Base-by-base conservation (phyloP, 2,329 filamentous ascomycete genomes). In the Xylariaceae sp. region DNA sequence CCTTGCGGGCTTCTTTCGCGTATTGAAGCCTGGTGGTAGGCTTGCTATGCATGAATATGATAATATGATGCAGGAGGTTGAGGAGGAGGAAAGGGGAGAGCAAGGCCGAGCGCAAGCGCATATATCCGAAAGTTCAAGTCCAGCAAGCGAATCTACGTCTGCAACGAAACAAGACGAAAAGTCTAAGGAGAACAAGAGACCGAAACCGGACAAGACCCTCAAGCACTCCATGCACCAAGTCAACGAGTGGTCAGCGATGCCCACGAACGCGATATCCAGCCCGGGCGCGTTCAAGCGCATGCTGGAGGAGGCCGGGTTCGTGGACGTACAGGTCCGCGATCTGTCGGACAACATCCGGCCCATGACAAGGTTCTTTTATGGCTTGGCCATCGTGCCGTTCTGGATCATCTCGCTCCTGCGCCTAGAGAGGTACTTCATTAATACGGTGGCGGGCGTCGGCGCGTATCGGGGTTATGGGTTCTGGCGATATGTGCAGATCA, bases 1-100 rank as follows among this genome's bases (percentile, higher is more conserved):
- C 1, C 69, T 82, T 1, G 61, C 59, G 5, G 77, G 78, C 16
- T 83, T 84, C 68, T 76, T 73, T 64, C 76, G 80, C 12, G 60
- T 82, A 0, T 67, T 84, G 4, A 70, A 71, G 21, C 80, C 79
- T 1, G 81, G 81, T 24, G 81, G 81, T 1, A 70, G 71, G 1
- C 44, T 83, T 6, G 76, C 73, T 1, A 65, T 80, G 41, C 74
- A 77, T 63, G 80, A 83, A 60, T 81, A 81, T 61, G 77, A 81
- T 53, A 75, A 82, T 58, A 29, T 58, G 28, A 28, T 55, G 9
- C 33, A 54, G 24, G 33, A 54, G 14, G 6, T 5, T 6, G 45
- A 44, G 31, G 34, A 36, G 26, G 39, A 40, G 12, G 17, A 2
- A 6, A 3, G 23, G 12, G n/a, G n/a, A n/a, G n/a, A n/a, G n/a